phyloP scores from a whole-genome alignment of 2,329 filamentous ascomycete genomes.

The Celoporthe dispersa region DNA sequence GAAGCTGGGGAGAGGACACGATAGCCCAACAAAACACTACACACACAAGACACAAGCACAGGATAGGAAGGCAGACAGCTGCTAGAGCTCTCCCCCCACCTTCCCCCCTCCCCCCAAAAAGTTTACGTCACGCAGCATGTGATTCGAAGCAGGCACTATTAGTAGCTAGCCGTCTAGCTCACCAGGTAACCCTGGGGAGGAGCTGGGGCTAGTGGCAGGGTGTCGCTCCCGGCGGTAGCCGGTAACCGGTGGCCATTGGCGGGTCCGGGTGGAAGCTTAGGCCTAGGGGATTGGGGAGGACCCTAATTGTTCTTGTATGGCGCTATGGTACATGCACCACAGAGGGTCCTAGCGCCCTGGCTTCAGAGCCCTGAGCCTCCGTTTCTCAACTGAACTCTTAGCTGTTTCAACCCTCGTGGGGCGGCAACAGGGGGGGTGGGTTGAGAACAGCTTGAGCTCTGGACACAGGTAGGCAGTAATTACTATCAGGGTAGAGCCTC shows the following conservation, averaged over 20 bases:
- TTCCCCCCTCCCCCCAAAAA: neutral
- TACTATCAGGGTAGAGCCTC: neutral
- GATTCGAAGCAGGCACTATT: neutral
- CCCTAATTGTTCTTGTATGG: neutral
- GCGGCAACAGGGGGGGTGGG: neutral
- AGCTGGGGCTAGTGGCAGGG: neutral
- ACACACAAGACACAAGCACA: neutral
- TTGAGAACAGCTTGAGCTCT: slow-evolving; percentile 15
- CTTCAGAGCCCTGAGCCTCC: neutral
- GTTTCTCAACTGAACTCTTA: neutral
- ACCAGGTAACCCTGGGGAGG: neutral
- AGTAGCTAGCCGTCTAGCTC: neutral
- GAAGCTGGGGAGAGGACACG: neutral
- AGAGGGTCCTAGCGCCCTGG: neutral
- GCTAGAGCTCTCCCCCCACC: neutral
- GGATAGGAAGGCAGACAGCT: slow-evolving; percentile 1
- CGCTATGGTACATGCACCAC: neutral
- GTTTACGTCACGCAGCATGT: slow-evolving; percentile 1
- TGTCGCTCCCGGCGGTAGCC: neutral
- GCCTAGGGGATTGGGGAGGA: neutral
- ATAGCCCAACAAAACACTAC: neutral
- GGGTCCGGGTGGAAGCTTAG: neutral
- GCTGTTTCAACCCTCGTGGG: slow-evolving; percentile 8
- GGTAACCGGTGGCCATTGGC: neutral
- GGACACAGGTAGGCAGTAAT: slow-evolving; percentile 1